Evolutionary conservation across 2,329 filamentous ascomycete genomes (phyloP), one percentile per base, ranked within the genome.

Genomic region (Pseudohalonectria lignicola): DNA sequence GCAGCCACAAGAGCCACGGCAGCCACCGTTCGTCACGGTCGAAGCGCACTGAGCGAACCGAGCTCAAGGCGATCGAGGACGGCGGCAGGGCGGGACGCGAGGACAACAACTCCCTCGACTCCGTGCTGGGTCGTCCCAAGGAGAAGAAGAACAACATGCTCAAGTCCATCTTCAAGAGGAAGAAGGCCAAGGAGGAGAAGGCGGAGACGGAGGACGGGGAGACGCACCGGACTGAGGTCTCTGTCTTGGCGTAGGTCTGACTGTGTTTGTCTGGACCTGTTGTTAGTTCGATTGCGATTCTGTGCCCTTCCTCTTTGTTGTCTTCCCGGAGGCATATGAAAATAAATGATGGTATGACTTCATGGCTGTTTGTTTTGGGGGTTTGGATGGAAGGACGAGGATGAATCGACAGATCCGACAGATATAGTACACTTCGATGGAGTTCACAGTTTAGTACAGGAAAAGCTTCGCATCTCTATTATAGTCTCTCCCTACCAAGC

Each of bases 131-230:
- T 12, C n/a, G n/a, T 30, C 62, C 66, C 9, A 62, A 61, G 43
- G 62, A 68, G 46, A 60, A 60, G 43, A 66, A 62, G 48, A 56
- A 50, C 30, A 75, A 66, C 49, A 71, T 76, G 70, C 63, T 78
- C 44, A 76, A 75, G 59, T 56, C 63, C 3, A 45, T 77, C 41
- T 76, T 78, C 51, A 72, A 69, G 60, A 69, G 62, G 56, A 74
- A 71, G 56, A 70, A 69, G 54, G 61, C 66, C 17, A 61, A 56
- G 49, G 63, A 64, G 28, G 59, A 61, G 39, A 55, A 55, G 34
- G 51, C 23, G 23, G 23, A 7, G 23, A 26, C 8, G 23, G 23
- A 12, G 23, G 23, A 26, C 8, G 12, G 23, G n/a, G 35, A 37
- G 35, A 28, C n/a, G 16, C 25, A 37, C 18, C 26, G 35, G 29